Base-by-base conservation (phyloP, 2,329 filamentous ascomycete species). In the Bimuria novae-zelandiae region DNA sequence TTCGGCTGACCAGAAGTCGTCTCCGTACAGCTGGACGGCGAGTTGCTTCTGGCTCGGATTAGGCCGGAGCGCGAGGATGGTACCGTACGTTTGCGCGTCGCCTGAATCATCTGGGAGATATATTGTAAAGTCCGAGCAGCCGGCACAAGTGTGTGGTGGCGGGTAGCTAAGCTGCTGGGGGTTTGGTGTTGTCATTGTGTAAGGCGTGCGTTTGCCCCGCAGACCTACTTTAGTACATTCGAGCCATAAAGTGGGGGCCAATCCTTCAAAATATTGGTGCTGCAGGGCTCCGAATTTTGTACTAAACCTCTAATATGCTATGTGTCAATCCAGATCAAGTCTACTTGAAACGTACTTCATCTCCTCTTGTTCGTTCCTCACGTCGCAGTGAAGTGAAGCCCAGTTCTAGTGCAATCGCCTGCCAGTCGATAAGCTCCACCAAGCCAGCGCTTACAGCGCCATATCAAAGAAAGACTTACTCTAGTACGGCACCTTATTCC, bases 21-120 rank as follows among this genome's bases (percentile, higher is more conserved):
- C 10, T n/a, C 45, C 33, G 12, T 25, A 48, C 7, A 48, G 22
- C n/a, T 40, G 17, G 12, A 30, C 11, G 2, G 33, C 45, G 16
- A 48, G 45, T 29, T 11, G 45, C n/a, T 30, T n/a, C 21, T 48
- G 45, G 33, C 45, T 48, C 14, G 45, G 33, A 21, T 48, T 39
- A 30, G 33, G 33, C 21, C 14, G 21, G n/a, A 25, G n/a, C n/a
- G 19, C 19, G 25, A 22, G 17, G 4, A 4, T 1, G 7, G 7
- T 23, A 12, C 17, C 45, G 23, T 25, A 8, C 11, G 2, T 36
- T 12, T 27, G 22, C 4, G 14, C 14, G 8, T 40, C 33, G n/a
- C 5, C n/a, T 5, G 23, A 30, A 11, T 19, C 22, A 21, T 40
- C 45, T 3, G 14, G 23, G 8, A 48, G 33, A 27, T 48, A 16